A percentile compares a stretch with the other conserved stretches of the same genome.
Conservation (phyloP, 768 basidiomycete genomes). For the Rhodotorula graminis region DNA sequence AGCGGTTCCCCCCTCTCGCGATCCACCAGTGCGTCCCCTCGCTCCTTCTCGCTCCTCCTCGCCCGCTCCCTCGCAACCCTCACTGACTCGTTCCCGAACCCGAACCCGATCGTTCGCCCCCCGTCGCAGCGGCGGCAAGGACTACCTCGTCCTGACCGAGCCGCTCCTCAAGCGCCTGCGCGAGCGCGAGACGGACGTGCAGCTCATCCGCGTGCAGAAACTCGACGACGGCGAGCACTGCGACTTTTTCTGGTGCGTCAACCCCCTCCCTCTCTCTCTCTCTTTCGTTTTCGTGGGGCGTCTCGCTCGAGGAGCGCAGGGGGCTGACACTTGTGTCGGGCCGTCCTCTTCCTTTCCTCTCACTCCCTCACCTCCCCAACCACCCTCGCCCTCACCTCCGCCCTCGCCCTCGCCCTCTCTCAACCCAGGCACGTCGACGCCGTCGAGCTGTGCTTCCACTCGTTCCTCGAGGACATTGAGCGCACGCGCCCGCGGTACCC, state of each 20-base stretch:
- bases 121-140: conserved; percentile 48
- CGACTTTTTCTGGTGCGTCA: conserved; percentile 44
- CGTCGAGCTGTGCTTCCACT: conserved; percentile 49
- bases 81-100: neutral
- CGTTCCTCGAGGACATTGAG: conserved; percentile 49
- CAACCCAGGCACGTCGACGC: conserved; percentile 50
- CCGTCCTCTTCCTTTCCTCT: neutral
- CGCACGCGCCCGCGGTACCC: conserved; percentile 48
- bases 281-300: too few species aligned
- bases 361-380: neutral
- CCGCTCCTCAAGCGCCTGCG: conserved; percentile 52
- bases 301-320: too few species aligned
- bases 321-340: too few species aligned
- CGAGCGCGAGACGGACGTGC: conserved; percentile 50
- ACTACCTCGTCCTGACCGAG: conserved; percentile 52
- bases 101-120: too few species aligned
- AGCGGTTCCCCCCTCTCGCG: conserved; percentile 52
- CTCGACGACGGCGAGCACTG: conserved; percentile 50
- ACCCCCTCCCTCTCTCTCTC: too few species aligned
- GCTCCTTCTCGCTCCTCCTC: neutral
- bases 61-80: too few species aligned
- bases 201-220: conserved; percentile 51
- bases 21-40: conserved; percentile 41
- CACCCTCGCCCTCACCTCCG: neutral
- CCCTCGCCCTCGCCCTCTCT: conserved; percentile 33